These are phyloP conservation scores for Chrysosporium keratinophilum DNA, from an alignment of 2,329 filamentous ascomycete species.

Conservation along the genomic window DNA sequence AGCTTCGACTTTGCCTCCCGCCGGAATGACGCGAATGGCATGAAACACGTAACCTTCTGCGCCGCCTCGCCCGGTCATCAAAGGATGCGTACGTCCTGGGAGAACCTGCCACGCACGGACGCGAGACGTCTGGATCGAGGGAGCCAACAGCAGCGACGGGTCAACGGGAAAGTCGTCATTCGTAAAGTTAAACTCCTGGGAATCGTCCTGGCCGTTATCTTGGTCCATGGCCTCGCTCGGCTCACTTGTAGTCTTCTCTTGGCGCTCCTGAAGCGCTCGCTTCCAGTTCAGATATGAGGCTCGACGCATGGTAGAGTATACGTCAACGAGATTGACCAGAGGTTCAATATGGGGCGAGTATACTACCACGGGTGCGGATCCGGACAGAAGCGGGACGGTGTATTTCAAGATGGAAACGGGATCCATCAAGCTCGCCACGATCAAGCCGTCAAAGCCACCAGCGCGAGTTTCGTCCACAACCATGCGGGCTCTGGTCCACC, in stretches of 20 bases:
- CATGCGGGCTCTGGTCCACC: constrained; percentile 62
- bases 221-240: constrained; percentile 17
- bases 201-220: constrained; percentile 30
- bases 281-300: constrained; percentile 53
- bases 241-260: neutral
- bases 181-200: constrained; percentile 17
- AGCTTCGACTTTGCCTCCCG: constrained; percentile 68
- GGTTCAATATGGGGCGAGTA: constrained; percentile 76
- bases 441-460: constrained; percentile 72
- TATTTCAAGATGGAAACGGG: constrained; percentile 63
- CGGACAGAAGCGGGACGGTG: constrained; percentile 66
- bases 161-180: constrained; percentile 74
- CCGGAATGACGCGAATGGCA: constrained; percentile 67
- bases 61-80: constrained; percentile 83
- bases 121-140: constrained; percentile 68
- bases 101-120: constrained; percentile 81
- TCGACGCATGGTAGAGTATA: constrained; percentile 69
- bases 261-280: constrained; percentile 20
- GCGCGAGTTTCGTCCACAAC: constrained; percentile 64
- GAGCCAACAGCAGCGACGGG: constrained; percentile 69
- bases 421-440: constrained; percentile 75
- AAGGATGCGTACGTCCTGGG: constrained; percentile 79
- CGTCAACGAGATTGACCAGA: constrained; percentile 64
- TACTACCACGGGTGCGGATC: constrained; percentile 74
- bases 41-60: constrained; percentile 87